Evolutionary conservation across 73 alveolate species (phyloP).

Genomic region (Loxodes magnus): DNA sequence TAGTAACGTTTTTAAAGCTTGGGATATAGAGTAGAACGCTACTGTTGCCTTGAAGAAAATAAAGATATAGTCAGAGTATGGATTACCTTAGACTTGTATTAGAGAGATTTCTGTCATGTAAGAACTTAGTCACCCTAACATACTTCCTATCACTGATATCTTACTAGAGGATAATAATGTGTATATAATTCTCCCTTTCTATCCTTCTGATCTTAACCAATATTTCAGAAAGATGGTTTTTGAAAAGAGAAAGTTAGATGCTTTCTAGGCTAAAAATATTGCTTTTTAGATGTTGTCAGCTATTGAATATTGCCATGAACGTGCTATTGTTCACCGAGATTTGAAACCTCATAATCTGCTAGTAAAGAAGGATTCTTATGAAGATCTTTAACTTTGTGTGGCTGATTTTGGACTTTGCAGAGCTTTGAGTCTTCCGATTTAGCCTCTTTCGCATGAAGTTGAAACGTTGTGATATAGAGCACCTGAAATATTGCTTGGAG

Average conservation of each 20-base stretch:
- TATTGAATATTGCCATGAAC: conserved; percentile 59
- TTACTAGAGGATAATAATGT: conserved; percentile 62
- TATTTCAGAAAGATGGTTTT: conserved; percentile 37
- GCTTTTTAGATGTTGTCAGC: conserved; percentile 55
- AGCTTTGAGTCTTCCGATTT: conserved; percentile 27
- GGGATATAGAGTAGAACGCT: conserved; percentile 46
- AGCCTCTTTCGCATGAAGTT: conserved; percentile 61
- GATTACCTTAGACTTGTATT: conserved; percentile 94
- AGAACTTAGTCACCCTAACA: conserved; percentile 78
- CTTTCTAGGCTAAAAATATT: conserved; percentile 27
- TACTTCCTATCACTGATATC: conserved; percentile 77
- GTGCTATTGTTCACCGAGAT: conserved; percentile 69
- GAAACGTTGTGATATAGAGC: conserved; percentile 93
- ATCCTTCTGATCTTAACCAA: conserved; percentile 68
- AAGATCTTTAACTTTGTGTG: too few relatives aligned
- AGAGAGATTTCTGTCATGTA: conserved; percentile 89
- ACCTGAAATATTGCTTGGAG: conserved; percentile 81
- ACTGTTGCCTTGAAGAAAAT: conserved; percentile 81
- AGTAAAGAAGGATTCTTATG: conserved; percentile 57
- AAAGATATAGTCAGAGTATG: conserved; percentile 70
- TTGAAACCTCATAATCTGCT: conserved; percentile 66
- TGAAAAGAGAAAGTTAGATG: conserved; percentile 8
- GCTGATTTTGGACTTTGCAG: conserved; percentile 85
- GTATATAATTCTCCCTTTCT: conserved; percentile 64
- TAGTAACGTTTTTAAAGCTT: conserved; percentile 91